Percentiles rank a stretch among this genome's conserved stretches.
Evolutionary conservation across 208 protist genomes (phyloP).

Genomic region (Acanthamoeba royreba): DNA sequence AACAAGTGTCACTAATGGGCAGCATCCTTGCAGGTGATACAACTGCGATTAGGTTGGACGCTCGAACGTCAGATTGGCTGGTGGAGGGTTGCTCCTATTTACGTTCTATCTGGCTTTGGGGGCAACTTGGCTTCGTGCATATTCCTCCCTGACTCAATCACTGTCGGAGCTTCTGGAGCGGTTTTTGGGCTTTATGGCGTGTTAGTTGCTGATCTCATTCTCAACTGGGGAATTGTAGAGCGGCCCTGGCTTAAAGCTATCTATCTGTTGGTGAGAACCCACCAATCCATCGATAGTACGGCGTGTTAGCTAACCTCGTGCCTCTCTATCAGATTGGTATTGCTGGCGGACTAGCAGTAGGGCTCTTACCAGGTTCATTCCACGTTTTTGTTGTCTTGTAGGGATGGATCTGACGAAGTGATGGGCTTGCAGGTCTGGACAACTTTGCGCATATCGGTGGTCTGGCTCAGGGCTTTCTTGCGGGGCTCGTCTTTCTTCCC

Average conservation of each 20-base stretch:
- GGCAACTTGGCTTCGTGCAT: slow-evolving; percentile 25
- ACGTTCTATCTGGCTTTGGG: slow-evolving; percentile 27
- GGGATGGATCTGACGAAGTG: background rate
- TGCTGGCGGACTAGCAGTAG: background rate
- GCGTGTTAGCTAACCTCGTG: background rate
- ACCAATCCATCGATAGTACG: background rate
- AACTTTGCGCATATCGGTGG: slow-evolving; percentile 51
- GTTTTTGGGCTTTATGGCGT: background rate
- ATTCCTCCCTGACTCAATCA: background rate
- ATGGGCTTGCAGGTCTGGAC: background rate
- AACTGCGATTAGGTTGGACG: background rate
- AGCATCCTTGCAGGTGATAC: background rate
- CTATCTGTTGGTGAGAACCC: background rate
- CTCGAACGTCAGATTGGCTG: background rate
- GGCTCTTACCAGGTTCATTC: background rate
- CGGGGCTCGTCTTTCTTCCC: background rate
- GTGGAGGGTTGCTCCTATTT: background rate
- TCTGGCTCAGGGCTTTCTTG: background rate
- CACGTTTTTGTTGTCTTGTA: background rate
- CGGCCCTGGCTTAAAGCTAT: background rate
- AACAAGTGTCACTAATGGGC: background rate
- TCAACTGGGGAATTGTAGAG: background rate
- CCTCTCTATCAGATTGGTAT: background rate
- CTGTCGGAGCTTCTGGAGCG: background rate
- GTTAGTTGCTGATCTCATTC: slow-evolving; percentile 17